Evolutionary conservation across 768 basidiomycete genomes (phyloP), one percentile per base, ranked within the genome.

Genomic region (Amanita phalloides): DNA sequence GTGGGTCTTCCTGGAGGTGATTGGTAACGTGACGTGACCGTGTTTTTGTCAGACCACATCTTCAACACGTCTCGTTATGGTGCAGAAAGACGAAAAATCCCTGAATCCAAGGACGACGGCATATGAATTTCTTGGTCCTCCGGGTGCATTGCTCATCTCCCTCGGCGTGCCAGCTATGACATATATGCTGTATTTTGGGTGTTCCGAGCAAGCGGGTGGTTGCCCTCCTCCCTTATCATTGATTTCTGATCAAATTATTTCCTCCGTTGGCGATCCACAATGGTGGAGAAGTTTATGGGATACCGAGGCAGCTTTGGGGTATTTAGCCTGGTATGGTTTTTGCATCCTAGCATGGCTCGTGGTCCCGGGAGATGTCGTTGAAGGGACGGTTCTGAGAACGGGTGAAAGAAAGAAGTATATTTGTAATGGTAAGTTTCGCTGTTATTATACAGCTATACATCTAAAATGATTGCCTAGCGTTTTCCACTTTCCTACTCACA

Each of bases 271-370:
- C 5, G 66, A 68, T 57, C 55, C 61, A 4, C 61, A 68, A 14
- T 92, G 79, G 78, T 94, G 88, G 84, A 73, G 70, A 42, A 65
- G 71, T 17, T 75, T 96, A 1, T 96, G 89, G 85, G 93, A 97
- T 60, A 77, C 79, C 0, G 71, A 94, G 53, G 92, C 92, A 0
- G 60, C 78, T 2, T 58, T 81, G 20, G 75, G 86, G 13, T 98
- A 97, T 68, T 63, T 86, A 38, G 90, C 66, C 0, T 99, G 95
- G 94, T 97, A 96, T 66, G 69, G 78, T n/a, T 98, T 86, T 66
- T 85, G 81, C 57, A 77, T 97, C 45, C 67, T 79, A 2, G 76
- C 88, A 2, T 97, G 94, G 93, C 73, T 70, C 4, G 60, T 91
- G 45, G 68, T 98, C 10, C 96, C 82, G 1, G 81, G 81, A 3